Conservation (phyloP, 179 eudicot species). For the Beta macrorhiza region DNA sequence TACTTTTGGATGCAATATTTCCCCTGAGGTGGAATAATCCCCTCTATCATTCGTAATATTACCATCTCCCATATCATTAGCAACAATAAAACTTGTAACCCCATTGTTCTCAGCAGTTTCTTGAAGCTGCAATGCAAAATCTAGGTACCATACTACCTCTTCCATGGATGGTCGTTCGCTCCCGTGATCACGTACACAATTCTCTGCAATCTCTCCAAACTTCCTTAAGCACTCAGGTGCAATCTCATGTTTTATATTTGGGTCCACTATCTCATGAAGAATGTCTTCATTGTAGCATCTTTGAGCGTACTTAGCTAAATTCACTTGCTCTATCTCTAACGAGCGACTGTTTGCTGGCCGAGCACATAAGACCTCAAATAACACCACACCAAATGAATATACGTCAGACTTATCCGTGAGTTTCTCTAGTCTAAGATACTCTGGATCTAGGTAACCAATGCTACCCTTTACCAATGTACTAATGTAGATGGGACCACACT, state of each 20-base stretch:
- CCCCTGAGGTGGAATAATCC: too few species aligned
- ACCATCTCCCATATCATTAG: too few species aligned
- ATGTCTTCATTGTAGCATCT: neutral
- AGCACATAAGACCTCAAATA: neutral
- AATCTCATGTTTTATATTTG: neutral
- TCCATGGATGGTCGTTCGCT: neutral
- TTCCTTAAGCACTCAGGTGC: neutral
- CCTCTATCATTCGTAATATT: too few species aligned
- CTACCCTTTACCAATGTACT: conserved; percentile 41
- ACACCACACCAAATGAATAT: conserved; percentile 9
- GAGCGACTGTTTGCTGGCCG: neutral
- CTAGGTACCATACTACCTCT: neutral
- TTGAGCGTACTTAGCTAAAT: neutral
- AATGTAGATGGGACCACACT: conserved; percentile 15
- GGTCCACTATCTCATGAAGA: neutral
- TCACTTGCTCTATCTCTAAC: neutral
- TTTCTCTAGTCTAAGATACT: neutral
- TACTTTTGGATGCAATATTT: too few species aligned
- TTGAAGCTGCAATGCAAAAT: neutral
- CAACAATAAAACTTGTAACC: too few species aligned
- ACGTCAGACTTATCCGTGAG: neutral
- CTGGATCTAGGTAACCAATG: conserved; percentile 32
- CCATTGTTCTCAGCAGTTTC: neutral
- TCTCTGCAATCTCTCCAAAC: neutral
- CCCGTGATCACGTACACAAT: neutral